Conservation (phyloP, 148 eudicot species). For the Talinum fruticosum region DNA sequence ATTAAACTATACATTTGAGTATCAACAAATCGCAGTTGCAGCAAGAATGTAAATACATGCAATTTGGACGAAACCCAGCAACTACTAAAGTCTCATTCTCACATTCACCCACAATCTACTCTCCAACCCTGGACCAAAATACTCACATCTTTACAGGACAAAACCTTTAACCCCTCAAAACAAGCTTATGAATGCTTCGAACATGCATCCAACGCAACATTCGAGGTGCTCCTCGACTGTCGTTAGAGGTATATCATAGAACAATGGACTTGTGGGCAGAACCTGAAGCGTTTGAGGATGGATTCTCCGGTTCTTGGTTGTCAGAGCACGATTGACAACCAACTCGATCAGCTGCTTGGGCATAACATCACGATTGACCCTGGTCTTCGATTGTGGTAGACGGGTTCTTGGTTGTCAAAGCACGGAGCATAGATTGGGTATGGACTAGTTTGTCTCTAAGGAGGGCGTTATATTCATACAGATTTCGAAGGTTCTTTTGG, state of each 20-base stretch:
- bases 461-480: constrained; percentile 50
- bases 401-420: constrained; percentile 23
- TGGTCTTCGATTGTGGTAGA: not conserved
- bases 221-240: not conserved
- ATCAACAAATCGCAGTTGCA: not conserved
- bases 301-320: not conserved
- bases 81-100: not conserved
- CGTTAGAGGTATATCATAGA: not conserved
- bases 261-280: not conserved
- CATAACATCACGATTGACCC: not conserved
- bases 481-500: constrained; percentile 37
- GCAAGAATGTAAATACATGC: not conserved
- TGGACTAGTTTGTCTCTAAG: constrained; percentile 44
- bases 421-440: constrained; percentile 37
- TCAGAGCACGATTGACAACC: not conserved
- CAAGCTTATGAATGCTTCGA: not conserved
- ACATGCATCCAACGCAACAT: not conserved
- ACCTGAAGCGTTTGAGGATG: not conserved
- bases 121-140: not conserved
- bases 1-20: no score
- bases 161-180: not conserved
- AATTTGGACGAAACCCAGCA: not conserved
- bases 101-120: not conserved
- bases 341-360: not conserved
- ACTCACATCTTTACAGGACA: not conserved